Conservation (phyloP, 2,329 filamentous ascomycete species). For the Penicillium decumbens region DNA sequence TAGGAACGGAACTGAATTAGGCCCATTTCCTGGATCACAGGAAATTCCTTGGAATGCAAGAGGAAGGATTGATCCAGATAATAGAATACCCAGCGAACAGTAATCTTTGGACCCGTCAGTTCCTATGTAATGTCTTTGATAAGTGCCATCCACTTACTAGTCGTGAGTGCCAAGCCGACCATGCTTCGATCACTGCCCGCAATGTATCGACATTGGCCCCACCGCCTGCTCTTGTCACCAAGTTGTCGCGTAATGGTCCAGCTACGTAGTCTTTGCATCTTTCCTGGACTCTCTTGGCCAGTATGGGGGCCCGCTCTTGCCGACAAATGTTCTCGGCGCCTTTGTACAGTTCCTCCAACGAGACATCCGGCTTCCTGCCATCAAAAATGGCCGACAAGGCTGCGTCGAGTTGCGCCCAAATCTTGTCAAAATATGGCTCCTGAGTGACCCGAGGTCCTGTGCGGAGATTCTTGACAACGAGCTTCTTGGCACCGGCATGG, state of each 20-base stretch:
- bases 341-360: slow-evolving; percentile 84
- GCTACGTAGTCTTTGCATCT: slow-evolving; percentile 63
- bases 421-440: slow-evolving; percentile 71
- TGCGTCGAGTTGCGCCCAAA: slow-evolving; percentile 67
- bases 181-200: slow-evolving; percentile 56
- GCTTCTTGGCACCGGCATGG: slow-evolving; percentile 71
- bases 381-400: slow-evolving; percentile 71
- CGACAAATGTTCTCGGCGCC: slow-evolving; percentile 89
- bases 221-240: slow-evolving; percentile 53
- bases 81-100: slow-evolving; percentile 83
- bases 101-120: slow-evolving; percentile 49
- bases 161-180: slow-evolving; percentile 74
- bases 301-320: slow-evolving; percentile 63
- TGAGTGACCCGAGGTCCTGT: slow-evolving; percentile 60
- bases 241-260: slow-evolving; percentile 52
- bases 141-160: slow-evolving; percentile 51
- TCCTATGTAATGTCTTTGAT: not conserved
- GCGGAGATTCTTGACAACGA: slow-evolving; percentile 90
- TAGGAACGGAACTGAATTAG: slow-evolving; percentile 67
- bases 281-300: slow-evolving; percentile 63
- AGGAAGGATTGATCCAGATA: slow-evolving; percentile 90
- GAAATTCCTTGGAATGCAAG: slow-evolving; percentile 63
- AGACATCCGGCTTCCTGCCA: slow-evolving; percentile 58
- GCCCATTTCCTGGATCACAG: slow-evolving; percentile 75
- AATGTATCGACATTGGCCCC: slow-evolving; percentile 62